A percentile compares a stretch with the other conserved stretches of the same genome.
phyloP scores from a whole-genome alignment of 768 basidiomycete species.

The Leucosporidium creatinivorum region DNA sequence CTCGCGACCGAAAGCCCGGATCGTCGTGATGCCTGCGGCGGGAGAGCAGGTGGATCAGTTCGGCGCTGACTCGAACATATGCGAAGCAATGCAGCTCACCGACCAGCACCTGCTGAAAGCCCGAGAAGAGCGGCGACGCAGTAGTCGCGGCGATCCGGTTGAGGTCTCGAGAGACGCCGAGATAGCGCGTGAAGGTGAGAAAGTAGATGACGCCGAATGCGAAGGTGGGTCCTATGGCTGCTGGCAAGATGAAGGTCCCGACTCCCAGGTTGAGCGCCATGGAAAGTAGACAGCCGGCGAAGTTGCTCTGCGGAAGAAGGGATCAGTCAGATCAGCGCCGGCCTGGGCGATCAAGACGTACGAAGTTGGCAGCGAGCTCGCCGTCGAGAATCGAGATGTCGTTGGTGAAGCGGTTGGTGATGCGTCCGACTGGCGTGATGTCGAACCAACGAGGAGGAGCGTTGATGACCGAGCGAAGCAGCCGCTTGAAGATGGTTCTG shows the following conservation, averaged over 20 bases:
- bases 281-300: slow-evolving; percentile 2
- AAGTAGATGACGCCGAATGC: slow-evolving; percentile 64
- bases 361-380: slow-evolving; percentile 9
- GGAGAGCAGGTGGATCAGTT: background rate
- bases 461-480: slow-evolving; percentile 53
- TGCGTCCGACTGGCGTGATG: slow-evolving; percentile 64
- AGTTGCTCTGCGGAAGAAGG: slow-evolving; percentile 1
- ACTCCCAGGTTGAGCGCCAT: slow-evolving; percentile 57
- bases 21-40: slow-evolving; percentile 39
- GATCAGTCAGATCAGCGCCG: too few relatives aligned
- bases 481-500: slow-evolving; percentile 48
- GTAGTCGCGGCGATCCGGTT: slow-evolving; percentile 45
- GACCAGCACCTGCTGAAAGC: slow-evolving; percentile 46
- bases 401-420: slow-evolving; percentile 69
- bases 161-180: slow-evolving; percentile 58
- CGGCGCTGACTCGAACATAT: background rate
- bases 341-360: background rate
- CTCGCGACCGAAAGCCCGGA: slow-evolving; percentile 44
- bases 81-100: background rate
- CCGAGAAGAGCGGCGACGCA: slow-evolving; percentile 43
- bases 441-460: slow-evolving; percentile 67
- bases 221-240: slow-evolving; percentile 58
- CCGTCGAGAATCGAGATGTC: slow-evolving; percentile 43
- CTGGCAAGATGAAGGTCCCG: slow-evolving; percentile 57
- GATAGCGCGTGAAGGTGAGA: slow-evolving; percentile 56